These are phyloP conservation scores for Pythium volutum DNA, from an alignment of 352 stramenopile species.

Conservation along the genomic window DNA sequence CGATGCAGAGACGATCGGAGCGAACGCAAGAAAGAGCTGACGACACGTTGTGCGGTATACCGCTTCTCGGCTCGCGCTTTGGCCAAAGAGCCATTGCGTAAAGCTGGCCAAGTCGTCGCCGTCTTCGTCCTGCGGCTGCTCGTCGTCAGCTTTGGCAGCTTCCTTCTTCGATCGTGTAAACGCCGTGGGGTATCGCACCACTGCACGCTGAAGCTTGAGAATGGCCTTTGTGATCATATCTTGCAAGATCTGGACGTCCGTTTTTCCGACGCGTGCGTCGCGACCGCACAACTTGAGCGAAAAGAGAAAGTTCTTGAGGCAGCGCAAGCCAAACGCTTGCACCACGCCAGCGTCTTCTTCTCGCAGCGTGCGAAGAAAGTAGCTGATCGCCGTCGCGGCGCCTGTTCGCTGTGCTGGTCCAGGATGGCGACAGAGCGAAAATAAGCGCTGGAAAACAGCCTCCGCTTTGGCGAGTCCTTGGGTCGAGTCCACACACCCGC, in stretches of 20 bases:
- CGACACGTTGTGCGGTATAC: constrained; percentile 22
- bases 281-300: constrained; percentile 59
- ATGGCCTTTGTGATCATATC: constrained; percentile 68
- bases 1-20: constrained; percentile 34
- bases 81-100: constrained; percentile 22
- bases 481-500: constrained; percentile 4
- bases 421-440: constrained; percentile 69
- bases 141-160: not conserved
- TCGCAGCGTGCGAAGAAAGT: constrained; percentile 61
- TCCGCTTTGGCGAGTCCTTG: constrained; percentile 30
- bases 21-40: constrained; percentile 24
- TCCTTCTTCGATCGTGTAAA: constrained; percentile 26
- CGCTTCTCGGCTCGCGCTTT: constrained; percentile 18
- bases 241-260: constrained; percentile 37
- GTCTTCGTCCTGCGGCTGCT: not conserved
- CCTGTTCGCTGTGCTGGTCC: constrained; percentile 57
- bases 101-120: constrained; percentile 11
- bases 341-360: constrained; percentile 52
- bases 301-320: constrained; percentile 63
- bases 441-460: constrained; percentile 66
- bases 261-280: constrained; percentile 29
- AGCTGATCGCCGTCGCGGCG: constrained; percentile 57
- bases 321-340: constrained; percentile 55
- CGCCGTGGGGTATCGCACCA: constrained; percentile 46
- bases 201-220: constrained; percentile 51